phyloP scores from a whole-genome alignment of 1,284 basidiomycete species.

The Tylopilus orsonianus region DNA sequence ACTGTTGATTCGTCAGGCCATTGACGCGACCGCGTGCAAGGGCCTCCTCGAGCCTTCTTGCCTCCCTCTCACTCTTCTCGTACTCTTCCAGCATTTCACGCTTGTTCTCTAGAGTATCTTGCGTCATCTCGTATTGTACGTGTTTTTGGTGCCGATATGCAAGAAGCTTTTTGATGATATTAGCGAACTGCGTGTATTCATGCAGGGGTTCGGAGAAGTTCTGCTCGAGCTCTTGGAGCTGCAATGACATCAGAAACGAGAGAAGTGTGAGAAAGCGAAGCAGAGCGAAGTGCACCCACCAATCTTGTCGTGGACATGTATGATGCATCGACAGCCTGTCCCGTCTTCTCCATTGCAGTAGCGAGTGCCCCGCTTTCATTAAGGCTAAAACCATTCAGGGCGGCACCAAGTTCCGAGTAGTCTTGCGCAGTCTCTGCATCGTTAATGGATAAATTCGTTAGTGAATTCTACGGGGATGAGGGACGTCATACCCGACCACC shows the following conservation, averaged over 20 bases:
- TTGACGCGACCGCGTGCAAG: constrained; percentile 57
- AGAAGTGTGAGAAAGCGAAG: constrained; percentile 9
- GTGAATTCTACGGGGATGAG: not conserved
- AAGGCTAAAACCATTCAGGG: constrained; percentile 93
- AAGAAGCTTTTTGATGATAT: constrained; percentile 91
- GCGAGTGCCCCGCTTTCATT: constrained; percentile 77
- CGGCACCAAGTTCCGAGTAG: constrained; percentile 92
- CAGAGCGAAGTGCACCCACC: constrained; percentile 41
- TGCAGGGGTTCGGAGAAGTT: constrained; percentile 95
- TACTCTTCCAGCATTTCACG: constrained; percentile 86
- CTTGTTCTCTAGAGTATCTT: constrained; percentile 87
- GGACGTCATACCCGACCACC: constrained; percentile 78
- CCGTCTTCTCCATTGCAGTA: constrained; percentile 84
- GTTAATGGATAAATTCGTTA: constrained; percentile 7
- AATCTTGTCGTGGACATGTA: constrained; percentile 91
- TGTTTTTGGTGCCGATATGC: constrained; percentile 98
- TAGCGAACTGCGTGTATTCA: constrained; percentile 94
- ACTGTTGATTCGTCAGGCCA: constrained; percentile 25
- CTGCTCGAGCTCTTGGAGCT: constrained; percentile 91
- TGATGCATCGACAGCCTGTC: constrained; percentile 93
- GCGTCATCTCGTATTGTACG: constrained; percentile 96
- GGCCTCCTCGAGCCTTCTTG: constrained; percentile 85
- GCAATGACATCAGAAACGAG: constrained; percentile 17
- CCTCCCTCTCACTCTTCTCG: constrained; percentile 91
- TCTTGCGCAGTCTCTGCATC: constrained; percentile 80